phyloP scores from a whole-genome alignment of 495 filamentous ascomycete species.

The Aspergillus cristatus region DNA sequence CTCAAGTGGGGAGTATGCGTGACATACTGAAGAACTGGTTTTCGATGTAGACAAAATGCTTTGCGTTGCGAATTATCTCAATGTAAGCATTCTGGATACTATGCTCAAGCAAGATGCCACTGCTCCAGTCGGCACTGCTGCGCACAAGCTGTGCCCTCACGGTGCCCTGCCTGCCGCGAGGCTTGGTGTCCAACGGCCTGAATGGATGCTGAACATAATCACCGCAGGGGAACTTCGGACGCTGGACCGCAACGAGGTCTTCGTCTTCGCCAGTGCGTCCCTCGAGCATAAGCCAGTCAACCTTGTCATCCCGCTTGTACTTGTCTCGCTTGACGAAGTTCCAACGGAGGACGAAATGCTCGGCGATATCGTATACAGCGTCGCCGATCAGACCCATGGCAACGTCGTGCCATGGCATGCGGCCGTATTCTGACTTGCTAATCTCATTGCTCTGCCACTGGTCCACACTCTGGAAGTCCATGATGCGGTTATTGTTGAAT shows the following conservation, averaged over 20 bases:
- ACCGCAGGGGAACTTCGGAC: constrained; percentile 77
- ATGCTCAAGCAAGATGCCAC: constrained; percentile 79
- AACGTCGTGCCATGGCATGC: constrained; percentile 98
- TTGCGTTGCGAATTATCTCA: constrained; percentile 71
- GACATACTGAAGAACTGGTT: constrained; percentile 85
- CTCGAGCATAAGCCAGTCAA: constrained; percentile 74
- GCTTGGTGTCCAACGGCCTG: constrained; percentile 44
- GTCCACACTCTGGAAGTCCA: constrained; percentile 86
- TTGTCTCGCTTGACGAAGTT: constrained; percentile 97
- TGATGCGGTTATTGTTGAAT: constrained; percentile 89
- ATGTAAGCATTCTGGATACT: constrained; percentile 90
- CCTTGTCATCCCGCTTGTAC: constrained; percentile 75
- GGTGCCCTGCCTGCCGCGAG: constrained; percentile 54
- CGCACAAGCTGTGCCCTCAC: constrained; percentile 77
- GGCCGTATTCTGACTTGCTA: constrained; percentile 83
- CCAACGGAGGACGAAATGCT: constrained; percentile 93
- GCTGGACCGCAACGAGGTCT: constrained; percentile 76
- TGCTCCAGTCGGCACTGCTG: constrained; percentile 91
- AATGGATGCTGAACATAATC: constrained; percentile 79
- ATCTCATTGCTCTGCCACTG: constrained; percentile 92
- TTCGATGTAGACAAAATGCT: constrained; percentile 94
- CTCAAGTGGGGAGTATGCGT: background rate
- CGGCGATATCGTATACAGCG: constrained; percentile 87
- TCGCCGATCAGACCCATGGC: constrained; percentile 83
- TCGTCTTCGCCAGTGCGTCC: constrained; percentile 76